These are phyloP conservation scores for Malassezia furfur DNA, from an alignment of 1,284 basidiomycete species.

Conservation along the genomic window DNA sequence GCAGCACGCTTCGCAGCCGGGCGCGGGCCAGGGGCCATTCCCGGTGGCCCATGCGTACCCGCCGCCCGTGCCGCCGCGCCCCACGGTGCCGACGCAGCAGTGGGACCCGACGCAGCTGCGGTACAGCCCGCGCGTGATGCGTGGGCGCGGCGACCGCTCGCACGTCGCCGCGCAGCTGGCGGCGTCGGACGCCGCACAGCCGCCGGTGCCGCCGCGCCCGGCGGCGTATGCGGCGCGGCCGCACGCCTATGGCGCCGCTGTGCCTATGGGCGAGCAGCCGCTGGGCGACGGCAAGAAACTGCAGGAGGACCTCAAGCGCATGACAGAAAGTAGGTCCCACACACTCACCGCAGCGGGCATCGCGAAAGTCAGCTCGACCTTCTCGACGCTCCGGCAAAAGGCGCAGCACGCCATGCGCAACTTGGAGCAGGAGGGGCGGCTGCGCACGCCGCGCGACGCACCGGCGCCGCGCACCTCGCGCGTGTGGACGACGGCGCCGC, in stretches of 20 bases:
- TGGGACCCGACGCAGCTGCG: constrained; percentile 10
- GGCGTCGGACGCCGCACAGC: background rate
- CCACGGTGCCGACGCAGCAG: background rate
- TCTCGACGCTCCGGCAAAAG: constrained; percentile 6
- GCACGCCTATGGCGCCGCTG: background rate
- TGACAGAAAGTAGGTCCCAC: background rate
- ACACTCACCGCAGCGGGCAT: constrained; percentile 5
- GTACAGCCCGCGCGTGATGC: constrained; percentile 11
- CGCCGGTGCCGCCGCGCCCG: background rate
- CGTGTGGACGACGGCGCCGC: background rate
- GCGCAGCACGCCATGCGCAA: constrained; percentile 12
- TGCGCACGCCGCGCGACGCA: background rate
- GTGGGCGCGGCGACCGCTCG: background rate
- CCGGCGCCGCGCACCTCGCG: background rate
- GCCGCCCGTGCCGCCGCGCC: background rate
- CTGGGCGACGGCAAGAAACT: background rate
- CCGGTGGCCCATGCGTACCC: background rate
- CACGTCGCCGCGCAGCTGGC: background rate
- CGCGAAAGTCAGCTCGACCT: constrained; percentile 9
- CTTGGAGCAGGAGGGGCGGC: background rate
- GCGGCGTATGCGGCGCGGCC: background rate
- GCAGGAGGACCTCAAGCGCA: constrained; percentile 10
- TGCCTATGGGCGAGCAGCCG: background rate
- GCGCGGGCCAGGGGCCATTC: background rate
- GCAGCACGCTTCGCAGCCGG: background rate